Evolutionary conservation across 1,139 yeast genomes (phyloP).

Genomic region (Yamadazyma diddensiae): DNA sequence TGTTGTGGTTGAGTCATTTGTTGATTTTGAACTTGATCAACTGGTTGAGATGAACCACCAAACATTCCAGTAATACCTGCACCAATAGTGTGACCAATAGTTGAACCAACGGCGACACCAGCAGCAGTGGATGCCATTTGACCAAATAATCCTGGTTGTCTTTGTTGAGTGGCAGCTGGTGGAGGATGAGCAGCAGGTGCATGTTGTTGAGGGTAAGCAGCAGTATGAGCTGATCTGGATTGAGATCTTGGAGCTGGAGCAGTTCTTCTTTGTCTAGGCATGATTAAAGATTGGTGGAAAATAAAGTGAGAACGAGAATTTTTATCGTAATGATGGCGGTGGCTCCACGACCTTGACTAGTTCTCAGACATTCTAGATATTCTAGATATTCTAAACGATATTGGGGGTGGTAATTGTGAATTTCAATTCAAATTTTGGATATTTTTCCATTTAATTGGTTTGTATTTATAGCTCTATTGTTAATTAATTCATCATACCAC

Average conservation of each 20-base stretch:
- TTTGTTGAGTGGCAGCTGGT: constrained; percentile 29
- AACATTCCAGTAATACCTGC: constrained; percentile 89
- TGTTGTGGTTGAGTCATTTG: constrained; percentile 31
- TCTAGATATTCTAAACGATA: background rate
- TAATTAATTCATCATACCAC: background rate
- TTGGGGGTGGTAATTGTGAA: background rate
- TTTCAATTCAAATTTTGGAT: too few relatives aligned
- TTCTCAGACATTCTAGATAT: too few relatives aligned
- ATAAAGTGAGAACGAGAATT: background rate
- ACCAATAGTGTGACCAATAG: constrained; percentile 95
- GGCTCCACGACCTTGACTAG: constrained; percentile 8
- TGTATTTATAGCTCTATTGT: too few relatives aligned
- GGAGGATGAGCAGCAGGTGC: constrained; percentile 34
- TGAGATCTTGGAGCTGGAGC: constrained; percentile 55
- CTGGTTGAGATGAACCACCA: constrained; percentile 71
- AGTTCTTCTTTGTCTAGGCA: constrained; percentile 67
- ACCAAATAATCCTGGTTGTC: constrained; percentile 81
- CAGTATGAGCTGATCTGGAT: constrained; percentile 72
- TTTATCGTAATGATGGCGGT: constrained; percentile 5
- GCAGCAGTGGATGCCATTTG: constrained; percentile 99
- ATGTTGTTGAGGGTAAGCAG: constrained; percentile 53
- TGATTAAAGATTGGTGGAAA: constrained; percentile 16
- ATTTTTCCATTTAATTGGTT: too few relatives aligned
- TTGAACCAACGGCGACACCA: constrained; percentile 98
- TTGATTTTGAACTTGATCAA: constrained; percentile 28